Percentiles rank a stretch among this genome's conserved stretches.
These are phyloP conservation scores for Ophiostoma australiae DNA, from an alignment of 2,329 filamentous ascomycete species.

Conservation along the genomic window DNA sequence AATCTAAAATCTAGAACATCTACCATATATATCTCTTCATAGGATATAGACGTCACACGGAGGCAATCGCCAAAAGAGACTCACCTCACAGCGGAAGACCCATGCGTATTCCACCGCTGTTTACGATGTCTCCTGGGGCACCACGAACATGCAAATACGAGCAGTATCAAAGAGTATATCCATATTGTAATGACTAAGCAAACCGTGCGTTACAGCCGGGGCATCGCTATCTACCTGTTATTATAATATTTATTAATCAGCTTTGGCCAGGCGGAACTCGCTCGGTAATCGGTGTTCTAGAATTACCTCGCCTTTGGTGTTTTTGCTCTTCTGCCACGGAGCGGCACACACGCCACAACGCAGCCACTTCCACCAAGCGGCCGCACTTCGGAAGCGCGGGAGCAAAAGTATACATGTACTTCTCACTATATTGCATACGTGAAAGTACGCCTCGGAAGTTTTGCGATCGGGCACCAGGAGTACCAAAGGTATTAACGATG, in stretches of 20 bases:
- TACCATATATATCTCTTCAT: too few species aligned
- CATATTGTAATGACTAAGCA: neutral
- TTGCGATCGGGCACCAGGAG: too few species aligned
- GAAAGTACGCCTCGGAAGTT: neutral
- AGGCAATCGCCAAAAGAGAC: too few species aligned
- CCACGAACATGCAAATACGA: too few species aligned
- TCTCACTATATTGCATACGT: neutral
- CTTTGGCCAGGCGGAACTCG: neutral
- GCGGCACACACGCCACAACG: neutral
- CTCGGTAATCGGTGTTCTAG: neutral
- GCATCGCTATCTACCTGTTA: neutral
- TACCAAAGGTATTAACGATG: neutral
- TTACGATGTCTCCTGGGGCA: too few species aligned
- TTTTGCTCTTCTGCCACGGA: neutral
- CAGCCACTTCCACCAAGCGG: neutral
- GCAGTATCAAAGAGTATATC: too few species aligned
- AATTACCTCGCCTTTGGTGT: neutral
- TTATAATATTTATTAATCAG: neutral
- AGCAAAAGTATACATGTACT: neutral
- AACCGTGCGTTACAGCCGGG: neutral
- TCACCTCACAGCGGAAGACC: too few species aligned
- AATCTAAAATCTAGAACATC: too few species aligned
- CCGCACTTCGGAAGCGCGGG: neutral
- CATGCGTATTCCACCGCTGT: too few species aligned
- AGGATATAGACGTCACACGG: too few species aligned